Evolutionary conservation across 768 basidiomycete species (phyloP).

Genomic region (Russula abietina): DNA sequence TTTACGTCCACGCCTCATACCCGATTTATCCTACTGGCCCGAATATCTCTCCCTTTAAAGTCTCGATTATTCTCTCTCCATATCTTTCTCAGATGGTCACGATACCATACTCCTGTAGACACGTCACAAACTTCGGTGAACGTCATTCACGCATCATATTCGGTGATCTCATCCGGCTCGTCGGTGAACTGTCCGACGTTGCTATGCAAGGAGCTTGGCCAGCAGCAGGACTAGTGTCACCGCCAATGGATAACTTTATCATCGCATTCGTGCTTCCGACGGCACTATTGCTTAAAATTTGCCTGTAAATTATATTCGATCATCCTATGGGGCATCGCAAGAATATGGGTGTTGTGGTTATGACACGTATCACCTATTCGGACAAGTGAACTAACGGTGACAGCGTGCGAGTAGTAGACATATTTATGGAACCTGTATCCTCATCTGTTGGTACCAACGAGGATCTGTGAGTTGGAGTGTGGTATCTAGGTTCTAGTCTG

Average conservation of each 20-base stretch:
- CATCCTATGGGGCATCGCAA: not conserved
- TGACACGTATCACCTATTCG: not conserved
- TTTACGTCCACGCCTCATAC: conserved; percentile 4
- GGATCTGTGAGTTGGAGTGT: not conserved
- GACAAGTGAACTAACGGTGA: not conserved
- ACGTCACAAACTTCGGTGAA: conserved; percentile 7
- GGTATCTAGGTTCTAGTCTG: not conserved
- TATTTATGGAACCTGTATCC: not conserved
- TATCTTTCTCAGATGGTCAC: not conserved
- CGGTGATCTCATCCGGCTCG: not conserved
- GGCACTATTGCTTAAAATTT: not conserved
- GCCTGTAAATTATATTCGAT: not conserved
- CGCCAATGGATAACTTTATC: not conserved
- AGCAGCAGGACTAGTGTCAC: not conserved
- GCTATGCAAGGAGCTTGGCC: not conserved
- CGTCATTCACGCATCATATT: not conserved
- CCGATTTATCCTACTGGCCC: conserved; percentile 3
- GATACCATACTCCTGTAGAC: not conserved
- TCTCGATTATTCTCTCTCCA: not conserved
- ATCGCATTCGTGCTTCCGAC: not conserved
- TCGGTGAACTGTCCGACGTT: not conserved
- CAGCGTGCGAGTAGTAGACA: not conserved
- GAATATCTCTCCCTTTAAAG: not conserved
- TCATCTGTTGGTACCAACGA: not conserved
- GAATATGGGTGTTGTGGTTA: not conserved